Evolutionary conservation across 164 flowering plant species (phyloP), one percentile per base, ranked within the genome.

Genomic region (Liquidambar formosana): DNA sequence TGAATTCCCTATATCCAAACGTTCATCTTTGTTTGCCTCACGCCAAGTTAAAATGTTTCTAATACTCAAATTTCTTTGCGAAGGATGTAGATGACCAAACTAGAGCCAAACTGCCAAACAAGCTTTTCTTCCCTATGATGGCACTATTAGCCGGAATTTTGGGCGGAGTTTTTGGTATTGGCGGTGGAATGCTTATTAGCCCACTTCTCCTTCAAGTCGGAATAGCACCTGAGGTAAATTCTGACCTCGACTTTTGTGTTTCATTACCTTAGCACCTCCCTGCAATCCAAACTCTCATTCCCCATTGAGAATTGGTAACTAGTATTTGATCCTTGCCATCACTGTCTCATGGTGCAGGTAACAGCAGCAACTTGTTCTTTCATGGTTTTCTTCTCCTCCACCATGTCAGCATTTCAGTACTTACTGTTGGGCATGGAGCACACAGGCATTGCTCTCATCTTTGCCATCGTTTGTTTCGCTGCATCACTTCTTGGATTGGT

Each of bases 111-210:
- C 25, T 68, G 23, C 54, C 75, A 43, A 67, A 70, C 56, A 75
- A 73, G 63, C 65, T 81, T 28, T 45, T 77, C 0, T 88, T 89
- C 71, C 95, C 92, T 19, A 1, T 78, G 46, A 81, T 86, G 87
- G 90, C 92, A 10, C 73, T 88, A 9, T 57, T 82, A 57, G 92
- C 95, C 0, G 95, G 95, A 57, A 43, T 72, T 16, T 70, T 89
- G 64, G 90, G 94, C 19, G 94, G 94, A 28, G 73, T 85, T 52
- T 88, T 88, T 69, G 92, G 95, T 18, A 85, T 89, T 57, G 95
- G 92, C 28, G 95, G 95, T 26, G 95, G 95, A 43, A 89, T 88
- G 92, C 89, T 88, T 10, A 84, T 88, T 26, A 89, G 88, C 75
- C 95, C 95, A 18, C 82, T 88, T 74, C 92, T 89, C 67, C 89